These are phyloP conservation scores for Passiflora organensis DNA, from an alignment of 345 rosid species.

Conservation along the genomic window DNA sequence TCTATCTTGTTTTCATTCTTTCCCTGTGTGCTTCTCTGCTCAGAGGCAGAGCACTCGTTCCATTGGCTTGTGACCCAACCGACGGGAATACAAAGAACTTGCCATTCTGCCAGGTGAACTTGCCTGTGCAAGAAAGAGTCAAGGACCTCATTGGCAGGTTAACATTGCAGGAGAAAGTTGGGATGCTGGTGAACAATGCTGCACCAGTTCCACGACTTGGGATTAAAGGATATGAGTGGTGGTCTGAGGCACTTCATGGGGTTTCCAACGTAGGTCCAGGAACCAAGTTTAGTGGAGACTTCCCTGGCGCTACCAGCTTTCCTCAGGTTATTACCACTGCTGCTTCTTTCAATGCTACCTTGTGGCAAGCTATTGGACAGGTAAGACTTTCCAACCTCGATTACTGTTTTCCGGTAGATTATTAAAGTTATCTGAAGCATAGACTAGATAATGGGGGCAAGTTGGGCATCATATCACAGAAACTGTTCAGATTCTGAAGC, in stretches of 20 bases:
- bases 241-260: constrained; percentile 34
- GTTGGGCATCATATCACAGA: no score
- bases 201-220: constrained; percentile 23
- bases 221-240: constrained; percentile 27
- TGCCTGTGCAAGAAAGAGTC: constrained; percentile 18
- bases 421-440: background rate
- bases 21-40: background rate
- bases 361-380: constrained; percentile 32
- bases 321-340: constrained; percentile 31
- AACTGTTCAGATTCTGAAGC: background rate
- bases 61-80: constrained; percentile 21
- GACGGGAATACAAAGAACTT: constrained; percentile 7
- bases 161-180: constrained; percentile 22
- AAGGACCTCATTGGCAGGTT: constrained; percentile 23
- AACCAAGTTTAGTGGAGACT: constrained; percentile 21
- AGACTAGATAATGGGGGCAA: no score
- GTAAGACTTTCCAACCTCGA: constrained; percentile 2
- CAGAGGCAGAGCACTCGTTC: background rate
- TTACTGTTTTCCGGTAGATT: no score
- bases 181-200: constrained; percentile 21
- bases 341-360: constrained; percentile 25
- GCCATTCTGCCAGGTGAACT: constrained; percentile 24
- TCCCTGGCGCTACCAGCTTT: constrained; percentile 29
- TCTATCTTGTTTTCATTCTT: background rate
- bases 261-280: constrained; percentile 31